phyloP scores from a whole-genome alignment of 176 grass and related monocot species.

The barley (Hordeum vulgare) region DNA sequence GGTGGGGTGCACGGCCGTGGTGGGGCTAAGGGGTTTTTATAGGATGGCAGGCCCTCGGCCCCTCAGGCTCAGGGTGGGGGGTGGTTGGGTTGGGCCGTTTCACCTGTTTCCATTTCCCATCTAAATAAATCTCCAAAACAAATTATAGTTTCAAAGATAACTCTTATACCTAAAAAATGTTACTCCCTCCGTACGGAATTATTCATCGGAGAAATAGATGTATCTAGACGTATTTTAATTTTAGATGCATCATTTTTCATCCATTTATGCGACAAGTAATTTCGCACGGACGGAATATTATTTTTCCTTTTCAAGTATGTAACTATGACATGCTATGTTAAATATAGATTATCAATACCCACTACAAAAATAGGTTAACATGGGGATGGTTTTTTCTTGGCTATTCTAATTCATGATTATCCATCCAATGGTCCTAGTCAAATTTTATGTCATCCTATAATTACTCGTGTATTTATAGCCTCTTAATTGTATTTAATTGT shows the following conservation, averaged over 20 bases:
- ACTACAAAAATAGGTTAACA: background rate
- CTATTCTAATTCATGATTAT: background rate
- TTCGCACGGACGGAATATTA: too few relatives aligned
- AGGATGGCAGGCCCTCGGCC: background rate
- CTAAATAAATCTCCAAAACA: too few relatives aligned
- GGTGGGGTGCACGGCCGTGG: background rate
- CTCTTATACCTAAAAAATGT: background rate
- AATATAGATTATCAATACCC: background rate
- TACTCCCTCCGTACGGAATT: too few relatives aligned
- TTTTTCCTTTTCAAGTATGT: too few relatives aligned
- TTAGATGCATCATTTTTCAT: too few relatives aligned
- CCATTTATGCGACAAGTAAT: too few relatives aligned
- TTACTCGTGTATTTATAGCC: background rate
- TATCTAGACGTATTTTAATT: too few relatives aligned
- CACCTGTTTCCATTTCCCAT: background rate
- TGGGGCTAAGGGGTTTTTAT: constrained; percentile 24
- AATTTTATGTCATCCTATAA: background rate
- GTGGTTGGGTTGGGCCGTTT: background rate
- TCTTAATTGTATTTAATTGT: background rate
- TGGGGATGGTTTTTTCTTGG: background rate
- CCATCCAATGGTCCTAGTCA: background rate
- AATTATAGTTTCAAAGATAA: too few relatives aligned
- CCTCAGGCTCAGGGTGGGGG: background rate
- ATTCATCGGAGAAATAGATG: too few relatives aligned
- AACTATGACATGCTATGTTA: background rate